Conservation (phyloP, 2,329 filamentous ascomycete genomes). For the Stachybotrys echinatus region DNA sequence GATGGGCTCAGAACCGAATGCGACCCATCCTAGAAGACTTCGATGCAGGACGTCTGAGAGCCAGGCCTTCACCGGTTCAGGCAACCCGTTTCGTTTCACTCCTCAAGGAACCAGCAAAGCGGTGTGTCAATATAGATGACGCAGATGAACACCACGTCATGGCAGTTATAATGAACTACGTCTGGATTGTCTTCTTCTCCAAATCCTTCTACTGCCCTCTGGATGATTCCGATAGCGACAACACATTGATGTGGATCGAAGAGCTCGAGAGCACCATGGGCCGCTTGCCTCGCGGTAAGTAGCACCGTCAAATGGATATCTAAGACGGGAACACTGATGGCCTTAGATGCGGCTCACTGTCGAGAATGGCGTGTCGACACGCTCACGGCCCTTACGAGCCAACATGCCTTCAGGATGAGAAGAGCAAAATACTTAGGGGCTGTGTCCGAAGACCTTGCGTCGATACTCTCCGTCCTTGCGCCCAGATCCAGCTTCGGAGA, state of each 20-base stretch:
- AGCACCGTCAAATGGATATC: not conserved
- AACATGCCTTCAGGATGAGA: slow-evolving; percentile 22
- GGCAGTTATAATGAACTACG: slow-evolving; percentile 30
- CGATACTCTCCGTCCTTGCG: slow-evolving; percentile 22
- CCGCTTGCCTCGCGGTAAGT: slow-evolving; percentile 25
- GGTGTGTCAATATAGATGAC: slow-evolving; percentile 21
- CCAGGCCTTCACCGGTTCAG: slow-evolving; percentile 16
- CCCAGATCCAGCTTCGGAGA: slow-evolving; percentile 19
- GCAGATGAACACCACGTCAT: slow-evolving; percentile 30
- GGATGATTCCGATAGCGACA: slow-evolving; percentile 22
- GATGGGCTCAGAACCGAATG: slow-evolving; percentile 30
- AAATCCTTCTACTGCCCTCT: slow-evolving; percentile 31
- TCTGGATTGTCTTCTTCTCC: slow-evolving; percentile 27
- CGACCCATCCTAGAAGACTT: slow-evolving; percentile 24
- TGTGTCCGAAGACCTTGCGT: slow-evolving; percentile 26
- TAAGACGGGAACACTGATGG: not conserved
- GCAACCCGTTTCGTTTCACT: slow-evolving; percentile 24
- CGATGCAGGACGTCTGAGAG: slow-evolving; percentile 17
- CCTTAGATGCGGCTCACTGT: slow-evolving; percentile 24
- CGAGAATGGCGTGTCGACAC: slow-evolving; percentile 32
- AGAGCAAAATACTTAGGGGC: slow-evolving; percentile 19
- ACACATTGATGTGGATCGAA: slow-evolving; percentile 25
- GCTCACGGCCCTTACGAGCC: slow-evolving; percentile 24
- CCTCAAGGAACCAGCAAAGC: slow-evolving; percentile 27
- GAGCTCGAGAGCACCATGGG: slow-evolving; percentile 26